A percentile compares a stretch with the other conserved stretches of the same genome.
phyloP scores from a whole-genome alignment of 2,329 filamentous ascomycete species.

The Diaporthe helianthi region DNA sequence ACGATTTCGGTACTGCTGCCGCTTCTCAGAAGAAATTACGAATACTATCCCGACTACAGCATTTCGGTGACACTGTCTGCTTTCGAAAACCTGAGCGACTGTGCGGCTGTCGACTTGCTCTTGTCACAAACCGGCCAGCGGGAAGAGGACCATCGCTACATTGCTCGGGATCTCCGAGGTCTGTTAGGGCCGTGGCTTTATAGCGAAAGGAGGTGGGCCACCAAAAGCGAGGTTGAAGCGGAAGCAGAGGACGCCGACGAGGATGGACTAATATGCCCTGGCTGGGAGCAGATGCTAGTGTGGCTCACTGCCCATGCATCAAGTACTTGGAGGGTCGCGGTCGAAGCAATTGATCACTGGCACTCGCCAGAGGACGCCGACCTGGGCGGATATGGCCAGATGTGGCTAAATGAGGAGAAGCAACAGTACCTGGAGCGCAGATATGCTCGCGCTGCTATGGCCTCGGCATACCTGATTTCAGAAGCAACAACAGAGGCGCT shows the following conservation, averaged over 20 bases:
- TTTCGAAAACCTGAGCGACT: constrained; percentile 68
- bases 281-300: constrained; percentile 73
- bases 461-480: constrained; percentile 71
- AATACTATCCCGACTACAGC: constrained; percentile 67
- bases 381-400: constrained; percentile 63
- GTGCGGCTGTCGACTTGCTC: constrained; percentile 65
- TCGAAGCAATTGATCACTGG: constrained; percentile 73
- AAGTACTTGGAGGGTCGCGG: constrained; percentile 67
- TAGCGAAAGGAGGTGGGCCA: constrained; percentile 65
- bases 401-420: constrained; percentile 66
- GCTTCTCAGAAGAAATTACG: constrained; percentile 70
- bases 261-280: constrained; percentile 53
- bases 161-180: constrained; percentile 71
- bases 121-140: constrained; percentile 61
- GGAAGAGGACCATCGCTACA: constrained; percentile 48
- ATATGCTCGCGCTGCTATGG: constrained; percentile 73
- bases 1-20: constrained; percentile 73
- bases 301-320: constrained; percentile 71
- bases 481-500: constrained; percentile 65
- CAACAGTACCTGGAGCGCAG: constrained; percentile 65
- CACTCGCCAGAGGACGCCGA: constrained; percentile 76
- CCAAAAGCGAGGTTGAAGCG: constrained; percentile 35
- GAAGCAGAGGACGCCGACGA: constrained; percentile 38
- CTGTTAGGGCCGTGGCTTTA: constrained; percentile 78
- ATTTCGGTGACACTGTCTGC: constrained; percentile 62